Conservation (phyloP, 1,284 basidiomycete genomes). For the Phellinidium pouzarii region DNA sequence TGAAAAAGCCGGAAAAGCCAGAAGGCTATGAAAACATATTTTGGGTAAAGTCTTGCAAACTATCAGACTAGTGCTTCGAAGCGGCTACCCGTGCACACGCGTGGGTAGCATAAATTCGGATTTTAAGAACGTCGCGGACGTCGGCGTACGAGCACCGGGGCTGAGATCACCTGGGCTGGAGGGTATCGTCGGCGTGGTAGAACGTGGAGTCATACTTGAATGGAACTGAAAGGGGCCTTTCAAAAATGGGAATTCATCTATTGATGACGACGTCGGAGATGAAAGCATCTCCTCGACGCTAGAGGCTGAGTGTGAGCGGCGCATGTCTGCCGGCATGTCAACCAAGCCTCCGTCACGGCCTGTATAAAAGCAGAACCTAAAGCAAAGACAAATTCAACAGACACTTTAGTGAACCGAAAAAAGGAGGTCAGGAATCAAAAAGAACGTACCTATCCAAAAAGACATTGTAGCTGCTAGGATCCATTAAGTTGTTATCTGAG, state of each 20-base stretch:
- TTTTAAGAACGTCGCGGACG: conserved; percentile 3
- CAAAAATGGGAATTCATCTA: conserved; percentile 1
- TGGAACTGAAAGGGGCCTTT: conserved; percentile 1
- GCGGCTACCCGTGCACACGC: conserved; percentile 1
- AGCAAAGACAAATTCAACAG: conserved; percentile 10
- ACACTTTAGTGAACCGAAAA: not conserved
- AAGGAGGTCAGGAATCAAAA: not conserved
- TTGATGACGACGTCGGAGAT: conserved; percentile 17
- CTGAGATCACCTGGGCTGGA: not conserved
- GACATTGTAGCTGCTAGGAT: conserved; percentile 42
- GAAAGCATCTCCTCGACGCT: conserved; percentile 46
- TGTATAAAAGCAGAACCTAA: conserved; percentile 74
- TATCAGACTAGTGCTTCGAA: too few relatives aligned
- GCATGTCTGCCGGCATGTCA: conserved; percentile 27
- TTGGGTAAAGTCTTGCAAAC: not conserved
- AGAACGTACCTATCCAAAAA: conserved; percentile 56
- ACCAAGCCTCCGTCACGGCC: conserved; percentile 33
- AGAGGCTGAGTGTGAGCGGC: conserved; percentile 49
- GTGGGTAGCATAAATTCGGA: conserved; percentile 1
- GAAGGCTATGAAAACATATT: too few relatives aligned
- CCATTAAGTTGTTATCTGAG: conserved; percentile 19
- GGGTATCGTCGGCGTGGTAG: conserved; percentile 1
- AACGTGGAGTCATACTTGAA: not conserved
- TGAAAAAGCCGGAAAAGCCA: too few relatives aligned
- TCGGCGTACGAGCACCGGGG: not conserved